Evolutionary conservation across 2,329 filamentous ascomycete species (phyloP), one percentile per base, ranked within the genome.

Genomic region (Diaporthe caulivora): DNA sequence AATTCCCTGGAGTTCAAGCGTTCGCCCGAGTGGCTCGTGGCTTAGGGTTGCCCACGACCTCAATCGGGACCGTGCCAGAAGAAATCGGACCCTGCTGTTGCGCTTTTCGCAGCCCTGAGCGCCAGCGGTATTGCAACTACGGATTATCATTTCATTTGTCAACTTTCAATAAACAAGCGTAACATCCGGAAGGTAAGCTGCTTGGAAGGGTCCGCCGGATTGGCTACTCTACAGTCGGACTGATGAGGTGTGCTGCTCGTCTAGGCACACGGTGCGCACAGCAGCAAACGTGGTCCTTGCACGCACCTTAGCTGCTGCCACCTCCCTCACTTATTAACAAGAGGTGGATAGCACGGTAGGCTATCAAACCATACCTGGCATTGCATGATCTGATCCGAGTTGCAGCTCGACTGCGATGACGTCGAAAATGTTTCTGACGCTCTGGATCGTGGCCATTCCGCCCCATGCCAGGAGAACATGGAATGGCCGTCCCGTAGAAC

Each of bases 331-430:
- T 29, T 34, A 31, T n/a, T 29, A 40, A 40, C 13, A 40, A 40
- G 37, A 40, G 24, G 37, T 57, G 71, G 40, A 53, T 24, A 40
- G 29, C n/a, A 13, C 13, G 34, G 34, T 49, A 55, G 54, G 29
- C 53, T 60, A 72, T 51, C 62, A 72, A 37, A 55, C 58, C 24
- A 24, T 31, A 34, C 26, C 62, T 34, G 31, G 47, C 34, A 51
- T 54, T 65, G 62, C 49, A 73, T 62, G 71, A 70, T 71, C 72
- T 71, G 67, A 71, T 49, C 37, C 62, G 47, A 57, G 53, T 29
- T 26, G 57, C 49, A 26, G 21, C 29, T 51, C 58, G 51, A 71
- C 51, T 57, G 49, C 29, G 44, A 68, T 73, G 68, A 73, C 67
- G 68, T 73, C 58, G 57, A 47, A 31, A 58, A 47, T 31, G 49